Evolutionary conservation across 495 filamentous ascomycete species (phyloP).

Genomic region (Penicillium canescens): DNA sequence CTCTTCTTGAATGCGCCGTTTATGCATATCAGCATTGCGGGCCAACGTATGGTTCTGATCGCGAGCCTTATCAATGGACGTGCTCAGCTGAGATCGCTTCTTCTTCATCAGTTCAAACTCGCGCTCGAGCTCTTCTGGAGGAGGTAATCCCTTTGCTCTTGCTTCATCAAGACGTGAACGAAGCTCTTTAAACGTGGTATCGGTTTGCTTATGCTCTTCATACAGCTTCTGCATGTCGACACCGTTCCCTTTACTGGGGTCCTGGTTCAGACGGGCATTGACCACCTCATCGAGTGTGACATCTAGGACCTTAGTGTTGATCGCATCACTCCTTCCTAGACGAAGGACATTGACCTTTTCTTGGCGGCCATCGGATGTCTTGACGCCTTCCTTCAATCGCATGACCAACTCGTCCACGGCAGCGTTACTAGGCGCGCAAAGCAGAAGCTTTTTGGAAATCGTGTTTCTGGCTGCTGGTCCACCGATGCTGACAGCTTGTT

Average conservation of each 20-base stretch:
- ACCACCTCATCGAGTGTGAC: conserved; percentile 94
- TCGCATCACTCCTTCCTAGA: conserved; percentile 89
- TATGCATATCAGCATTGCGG: conserved; percentile 81
- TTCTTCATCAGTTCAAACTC: conserved; percentile 76
- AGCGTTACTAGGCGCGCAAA: conserved; percentile 96
- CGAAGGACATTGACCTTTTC: conserved; percentile 82
- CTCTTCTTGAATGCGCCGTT: conserved; percentile 82
- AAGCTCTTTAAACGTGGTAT: conserved; percentile 65
- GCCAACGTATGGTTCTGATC: conserved; percentile 75
- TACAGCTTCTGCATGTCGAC: conserved; percentile 74
- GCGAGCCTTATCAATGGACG: conserved; percentile 79
- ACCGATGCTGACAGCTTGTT: conserved; percentile 28
- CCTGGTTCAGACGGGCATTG: conserved; percentile 61
- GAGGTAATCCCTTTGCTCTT: conserved; percentile 59
- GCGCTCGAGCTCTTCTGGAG: conserved; percentile 63
- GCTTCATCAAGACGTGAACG: conserved; percentile 71
- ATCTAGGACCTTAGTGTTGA: conserved; percentile 85
- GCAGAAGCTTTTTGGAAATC: conserved; percentile 78
- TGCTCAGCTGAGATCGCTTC: conserved; percentile 72
- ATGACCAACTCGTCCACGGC: conserved; percentile 96
- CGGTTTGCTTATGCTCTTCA: conserved; percentile 75
- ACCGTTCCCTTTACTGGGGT: conserved; percentile 35
- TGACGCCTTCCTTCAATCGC: conserved; percentile 86
- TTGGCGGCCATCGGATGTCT: conserved; percentile 66
- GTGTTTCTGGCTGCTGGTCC: conserved; percentile 23